Conservation (phyloP, 2,329 filamentous ascomycete species). For the Thielaviopsis punctulata region DNA sequence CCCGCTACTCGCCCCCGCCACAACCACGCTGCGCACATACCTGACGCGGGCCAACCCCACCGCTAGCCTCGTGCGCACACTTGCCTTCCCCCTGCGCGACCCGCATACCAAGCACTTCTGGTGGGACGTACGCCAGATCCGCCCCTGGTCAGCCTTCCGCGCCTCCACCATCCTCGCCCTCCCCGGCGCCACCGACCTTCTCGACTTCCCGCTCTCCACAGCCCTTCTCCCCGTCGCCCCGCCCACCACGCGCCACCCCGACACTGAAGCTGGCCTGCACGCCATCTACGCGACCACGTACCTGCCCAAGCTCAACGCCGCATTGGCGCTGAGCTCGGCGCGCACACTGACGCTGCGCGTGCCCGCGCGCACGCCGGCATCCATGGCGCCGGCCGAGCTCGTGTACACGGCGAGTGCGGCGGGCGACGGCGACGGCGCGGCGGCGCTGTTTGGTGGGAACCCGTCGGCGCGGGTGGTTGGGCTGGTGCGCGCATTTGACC, state of each 20-base stretch:
- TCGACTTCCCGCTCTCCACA: no score
- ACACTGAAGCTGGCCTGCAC: slow-evolving; percentile 62
- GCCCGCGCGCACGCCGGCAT: slow-evolving; percentile 19
- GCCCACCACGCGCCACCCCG: slow-evolving; percentile 47
- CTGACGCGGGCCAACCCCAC: slow-evolving; percentile 67
- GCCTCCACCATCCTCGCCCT: slow-evolving; percentile 56
- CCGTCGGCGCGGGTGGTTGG: slow-evolving; percentile 49
- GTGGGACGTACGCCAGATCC: slow-evolving; percentile 86
- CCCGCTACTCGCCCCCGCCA: slow-evolving; percentile 25
- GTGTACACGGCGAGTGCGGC: slow-evolving; percentile 49
- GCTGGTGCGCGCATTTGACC: slow-evolving; percentile 79
- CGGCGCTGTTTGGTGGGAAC: slow-evolving; percentile 32
- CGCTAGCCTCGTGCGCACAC: slow-evolving; percentile 62
- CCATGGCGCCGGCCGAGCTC: slow-evolving; percentile 28
- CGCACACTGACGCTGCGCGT: slow-evolving; percentile 39
- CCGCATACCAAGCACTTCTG: slow-evolving; percentile 70
- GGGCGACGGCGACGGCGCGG: slow-evolving; percentile 37
- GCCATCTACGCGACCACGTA: slow-evolving; percentile 63
- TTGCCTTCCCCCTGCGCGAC: slow-evolving; percentile 51
- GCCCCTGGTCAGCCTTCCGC: slow-evolving; percentile 69
- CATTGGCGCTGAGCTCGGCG: slow-evolving; percentile 58
- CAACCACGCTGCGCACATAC: slow-evolving; percentile 61
- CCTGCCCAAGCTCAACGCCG: slow-evolving; percentile 72
- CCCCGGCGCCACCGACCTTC: slow-evolving; percentile 42
- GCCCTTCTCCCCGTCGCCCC: slow-evolving; percentile 42